Evolutionary conservation across 345 rosid genomes (phyloP).

Genomic region (Lagerstroemia speciosa): DNA sequence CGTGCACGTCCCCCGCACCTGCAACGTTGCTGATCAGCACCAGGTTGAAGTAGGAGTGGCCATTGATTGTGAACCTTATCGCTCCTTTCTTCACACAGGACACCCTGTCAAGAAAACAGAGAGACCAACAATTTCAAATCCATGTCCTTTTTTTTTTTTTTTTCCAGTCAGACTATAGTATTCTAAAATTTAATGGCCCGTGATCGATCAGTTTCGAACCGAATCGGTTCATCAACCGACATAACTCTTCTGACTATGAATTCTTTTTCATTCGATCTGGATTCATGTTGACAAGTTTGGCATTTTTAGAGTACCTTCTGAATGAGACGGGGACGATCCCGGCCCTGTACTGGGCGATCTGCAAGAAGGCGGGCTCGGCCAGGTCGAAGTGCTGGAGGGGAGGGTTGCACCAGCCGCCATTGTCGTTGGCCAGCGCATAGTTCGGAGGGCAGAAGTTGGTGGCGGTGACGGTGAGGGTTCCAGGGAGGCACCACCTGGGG

Average conservation of each 20-base stretch:
- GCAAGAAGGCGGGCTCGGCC: constrained; percentile 92
- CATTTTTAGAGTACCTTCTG: constrained; percentile 40
- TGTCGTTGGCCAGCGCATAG: constrained; percentile 51
- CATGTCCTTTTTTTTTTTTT: too few relatives aligned
- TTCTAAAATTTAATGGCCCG: too few relatives aligned
- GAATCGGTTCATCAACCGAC: too few relatives aligned
- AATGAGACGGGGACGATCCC: constrained; percentile 92
- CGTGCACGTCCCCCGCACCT: constrained; percentile 72
- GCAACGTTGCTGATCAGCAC: constrained; percentile 77
- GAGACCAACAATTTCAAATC: not conserved
- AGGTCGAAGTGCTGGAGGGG: constrained; percentile 93
- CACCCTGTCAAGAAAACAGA: constrained; percentile 35
- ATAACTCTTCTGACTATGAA: too few relatives aligned
- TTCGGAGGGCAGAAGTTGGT: constrained; percentile 93
- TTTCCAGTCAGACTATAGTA: too few relatives aligned
- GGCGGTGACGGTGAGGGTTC: constrained; percentile 61
- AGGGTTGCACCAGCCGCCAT: constrained; percentile 99
- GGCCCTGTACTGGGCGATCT: constrained; percentile 85
- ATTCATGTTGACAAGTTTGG: too few relatives aligned
- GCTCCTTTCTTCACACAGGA: constrained; percentile 89
- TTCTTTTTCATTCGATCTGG: too few relatives aligned
- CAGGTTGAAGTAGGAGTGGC: constrained; percentile 92
- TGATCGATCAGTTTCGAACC: too few relatives aligned
- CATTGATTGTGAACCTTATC: constrained; percentile 74
- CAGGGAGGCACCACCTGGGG: constrained; percentile 64